Evolutionary conservation across 768 basidiomycete species (phyloP), one percentile per base, ranked within the genome.

Genomic region (Hericium rajendrae): DNA sequence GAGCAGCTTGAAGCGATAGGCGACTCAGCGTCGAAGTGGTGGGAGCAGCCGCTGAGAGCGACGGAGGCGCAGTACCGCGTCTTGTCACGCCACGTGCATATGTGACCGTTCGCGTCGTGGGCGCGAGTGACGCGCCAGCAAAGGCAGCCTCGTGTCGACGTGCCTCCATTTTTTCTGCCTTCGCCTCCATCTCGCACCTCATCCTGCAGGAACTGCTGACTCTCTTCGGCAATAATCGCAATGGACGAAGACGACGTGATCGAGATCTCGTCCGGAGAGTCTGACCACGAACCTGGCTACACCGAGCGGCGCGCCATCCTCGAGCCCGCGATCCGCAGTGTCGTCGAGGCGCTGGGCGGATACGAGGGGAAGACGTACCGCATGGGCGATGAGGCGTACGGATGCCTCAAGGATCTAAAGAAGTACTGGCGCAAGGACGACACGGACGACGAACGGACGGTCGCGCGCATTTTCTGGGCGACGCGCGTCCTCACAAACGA

Each of bases 351-450:
- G 2, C 75, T 93, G 0, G 91, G 91, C 43, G 91, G 91, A 1
- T 73, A 78, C 62, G 88, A 92, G 70, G 77, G 69, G 6, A 79
- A 76, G 20, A 70, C 66, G 4, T 93, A 93, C 70, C 75, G 84
- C 46, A 80, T 91, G 66, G 91, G 91, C 46, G 91, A 93, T 73
- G 83, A 90, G 60, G 83, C 78, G n/a, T 74, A 75, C 58, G 88
- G 88, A 2, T 95, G 93, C 70, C 70, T 99, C 63, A 90, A 91
- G 64, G 97, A 98, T 69, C 76, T 99, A 59, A 98, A 98, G 74
- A 90, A 85, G 64, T 79, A 95, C 51, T 98, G 95, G 97, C 74
- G 94, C 53, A 88, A 91, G 70, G 97, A 99, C 70, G 97, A 98
- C 66, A 86, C 86, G 0, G 97, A 99, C 70, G 95, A 98, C 68